These are phyloP conservation scores for Graphilbum sp. DNA, from an alignment of 2,329 filamentous ascomycete genomes.

Conservation along the genomic window DNA sequence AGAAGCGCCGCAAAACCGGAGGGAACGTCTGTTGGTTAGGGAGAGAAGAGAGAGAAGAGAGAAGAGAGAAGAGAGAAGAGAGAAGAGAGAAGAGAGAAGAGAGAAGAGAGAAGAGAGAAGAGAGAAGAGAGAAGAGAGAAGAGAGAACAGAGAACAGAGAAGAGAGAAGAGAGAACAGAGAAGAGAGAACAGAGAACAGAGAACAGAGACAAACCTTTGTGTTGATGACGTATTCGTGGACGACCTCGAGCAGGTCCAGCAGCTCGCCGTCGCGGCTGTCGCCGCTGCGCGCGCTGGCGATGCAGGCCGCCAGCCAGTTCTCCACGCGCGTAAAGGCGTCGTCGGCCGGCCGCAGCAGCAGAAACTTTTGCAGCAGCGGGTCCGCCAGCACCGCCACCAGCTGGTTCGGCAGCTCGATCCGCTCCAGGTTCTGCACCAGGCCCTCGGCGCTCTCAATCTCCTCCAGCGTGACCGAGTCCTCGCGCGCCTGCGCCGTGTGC, in stretches of 20 bases:
- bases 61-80: not conserved
- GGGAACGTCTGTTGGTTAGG: conserved; percentile 4
- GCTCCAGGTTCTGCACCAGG: conserved; percentile 59
- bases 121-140: not conserved
- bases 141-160: not conserved
- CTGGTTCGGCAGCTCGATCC: conserved; percentile 67
- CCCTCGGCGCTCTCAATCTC: conserved; percentile 57
- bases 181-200: not conserved
- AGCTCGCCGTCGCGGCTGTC: conserved; percentile 29
- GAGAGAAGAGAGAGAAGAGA: not conserved
- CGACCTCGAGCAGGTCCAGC: conserved; percentile 35
- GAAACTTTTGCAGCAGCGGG: conserved; percentile 61
- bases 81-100: not conserved
- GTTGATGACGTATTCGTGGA: conserved; percentile 37
- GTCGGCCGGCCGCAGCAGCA: conserved; percentile 44
- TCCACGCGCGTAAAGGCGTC: conserved; percentile 34
- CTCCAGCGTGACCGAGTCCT: conserved; percentile 54
- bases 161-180: too few species aligned
- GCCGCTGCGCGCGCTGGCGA: conserved; percentile 37
- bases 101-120: not conserved
- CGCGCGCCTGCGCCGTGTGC: conserved; percentile 56
- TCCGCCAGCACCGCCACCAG: conserved; percentile 62
- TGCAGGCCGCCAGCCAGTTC: conserved; percentile 40
- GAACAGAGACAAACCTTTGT: conserved; percentile 32
- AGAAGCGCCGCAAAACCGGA: conserved; percentile 15